A percentile compares a stretch with the other conserved stretches of the same genome.
These are phyloP conservation scores for Darksidea phi DNA, from an alignment of 495 filamentous ascomycete genomes.

Conservation along the genomic window DNA sequence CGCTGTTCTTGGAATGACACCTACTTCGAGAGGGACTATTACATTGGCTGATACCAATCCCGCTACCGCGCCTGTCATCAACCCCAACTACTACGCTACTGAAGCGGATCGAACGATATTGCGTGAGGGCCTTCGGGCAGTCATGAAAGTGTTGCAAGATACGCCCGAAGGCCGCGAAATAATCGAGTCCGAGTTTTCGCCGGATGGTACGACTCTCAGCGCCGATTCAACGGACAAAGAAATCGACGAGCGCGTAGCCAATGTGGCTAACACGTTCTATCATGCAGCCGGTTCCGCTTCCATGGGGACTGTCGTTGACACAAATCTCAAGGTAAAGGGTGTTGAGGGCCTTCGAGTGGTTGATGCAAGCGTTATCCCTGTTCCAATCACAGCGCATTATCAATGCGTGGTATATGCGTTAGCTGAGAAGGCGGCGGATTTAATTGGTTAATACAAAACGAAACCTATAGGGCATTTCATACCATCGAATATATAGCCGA, in stretches of 20 bases:
- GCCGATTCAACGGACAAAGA: neutral
- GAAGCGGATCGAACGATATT: neutral
- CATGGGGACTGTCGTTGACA: conserved; percentile 30
- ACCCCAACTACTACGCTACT: conserved; percentile 46
- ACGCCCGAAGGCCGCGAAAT: neutral
- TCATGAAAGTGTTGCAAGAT: neutral
- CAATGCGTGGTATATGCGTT: no score
- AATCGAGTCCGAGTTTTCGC: neutral
- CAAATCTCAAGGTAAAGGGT: conserved; percentile 21
- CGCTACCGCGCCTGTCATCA: conserved; percentile 53
- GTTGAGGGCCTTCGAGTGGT: conserved; percentile 24
- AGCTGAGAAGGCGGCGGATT: no score
- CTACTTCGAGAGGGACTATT: conserved; percentile 50
- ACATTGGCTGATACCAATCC: conserved; percentile 57
- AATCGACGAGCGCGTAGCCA: neutral
- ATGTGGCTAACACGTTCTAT: neutral
- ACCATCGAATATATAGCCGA: no score
- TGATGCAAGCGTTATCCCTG: no score
- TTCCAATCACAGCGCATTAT: no score
- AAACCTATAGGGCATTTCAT: no score
- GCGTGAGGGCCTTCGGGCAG: neutral
- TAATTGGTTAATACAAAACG: no score
- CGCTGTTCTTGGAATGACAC: neutral
- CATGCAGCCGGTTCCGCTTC: neutral
- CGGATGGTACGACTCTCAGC: neutral